Percentiles rank a stretch among this genome's conserved stretches.
These are phyloP conservation scores for Obba rivulosa DNA, from an alignment of 768 basidiomycete genomes.

Conservation along the genomic window DNA sequence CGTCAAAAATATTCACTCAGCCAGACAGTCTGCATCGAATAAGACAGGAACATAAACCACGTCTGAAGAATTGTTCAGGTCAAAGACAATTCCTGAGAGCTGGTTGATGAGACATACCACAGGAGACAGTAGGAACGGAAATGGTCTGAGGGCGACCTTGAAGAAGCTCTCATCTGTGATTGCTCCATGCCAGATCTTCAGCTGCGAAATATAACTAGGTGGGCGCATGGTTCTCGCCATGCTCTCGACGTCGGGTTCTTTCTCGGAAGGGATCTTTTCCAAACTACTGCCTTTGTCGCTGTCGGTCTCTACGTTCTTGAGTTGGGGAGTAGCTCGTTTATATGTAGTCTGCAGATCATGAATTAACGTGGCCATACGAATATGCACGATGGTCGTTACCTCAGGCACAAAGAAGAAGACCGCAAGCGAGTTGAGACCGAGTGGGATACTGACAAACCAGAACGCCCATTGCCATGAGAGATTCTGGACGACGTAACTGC, in stretches of 20 bases:
- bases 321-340: conserved; percentile 6
- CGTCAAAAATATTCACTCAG: conserved; percentile 26
- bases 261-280: conserved; percentile 5
- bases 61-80: conserved; percentile 17
- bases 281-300: conserved; percentile 7
- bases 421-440: conserved; percentile 31
- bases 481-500: conserved; percentile 41
- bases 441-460: conserved; percentile 41
- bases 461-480: conserved; percentile 40
- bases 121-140: conserved; percentile 39
- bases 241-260: conserved; percentile 6
- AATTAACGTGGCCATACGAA: too few relatives aligned
- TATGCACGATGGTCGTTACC: conserved; percentile 18
- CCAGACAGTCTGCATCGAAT: conserved; percentile 42
- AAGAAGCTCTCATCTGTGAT: conserved; percentile 31
- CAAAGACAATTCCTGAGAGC: not conserved
- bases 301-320: conserved; percentile 3
- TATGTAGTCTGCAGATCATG: conserved; percentile 29
- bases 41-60: conserved; percentile 33
- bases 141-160: conserved; percentile 34
- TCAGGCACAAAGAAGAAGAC: conserved; percentile 42
- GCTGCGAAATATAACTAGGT: conserved; percentile 29
- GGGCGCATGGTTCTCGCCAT: not conserved
- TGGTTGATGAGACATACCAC: conserved; percentile 25
- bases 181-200: conserved; percentile 33